A percentile compares a stretch with the other conserved stretches of the same genome.
Conservation (phyloP, 495 filamentous ascomycete genomes). For the Cercophora newfieldiana region DNA sequence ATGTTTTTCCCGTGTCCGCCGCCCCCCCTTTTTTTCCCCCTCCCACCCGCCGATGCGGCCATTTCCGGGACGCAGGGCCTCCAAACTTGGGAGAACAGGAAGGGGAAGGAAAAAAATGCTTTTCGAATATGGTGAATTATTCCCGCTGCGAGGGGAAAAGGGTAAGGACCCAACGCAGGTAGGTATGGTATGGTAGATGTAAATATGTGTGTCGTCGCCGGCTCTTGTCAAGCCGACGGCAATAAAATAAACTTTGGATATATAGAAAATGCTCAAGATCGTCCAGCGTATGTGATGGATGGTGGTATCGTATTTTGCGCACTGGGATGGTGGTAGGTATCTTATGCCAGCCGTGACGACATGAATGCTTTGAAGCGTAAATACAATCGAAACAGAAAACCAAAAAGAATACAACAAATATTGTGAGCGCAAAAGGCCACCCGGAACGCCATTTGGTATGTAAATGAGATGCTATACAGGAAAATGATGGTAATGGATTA, state of each 20-base stretch:
- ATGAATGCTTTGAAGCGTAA: not conserved
- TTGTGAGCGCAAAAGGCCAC: not conserved
- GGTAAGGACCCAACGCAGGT: not conserved
- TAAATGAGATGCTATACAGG: conserved; percentile 10
- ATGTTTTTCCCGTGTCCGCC: not conserved
- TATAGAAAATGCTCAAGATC: not conserved
- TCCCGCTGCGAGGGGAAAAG: not conserved
- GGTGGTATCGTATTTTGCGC: conserved; percentile 10
- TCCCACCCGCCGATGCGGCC: not conserved
- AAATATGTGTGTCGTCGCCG: not conserved
- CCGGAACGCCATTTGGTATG: conserved; percentile 2
- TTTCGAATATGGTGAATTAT: not conserved
- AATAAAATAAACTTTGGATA: not conserved
- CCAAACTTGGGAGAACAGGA: not conserved
- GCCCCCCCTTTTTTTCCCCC: not conserved
- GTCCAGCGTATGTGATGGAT: conserved; percentile 6
- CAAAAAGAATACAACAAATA: no score
- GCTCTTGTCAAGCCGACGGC: not conserved
- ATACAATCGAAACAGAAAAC: not conserved
- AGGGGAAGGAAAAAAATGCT: not conserved
- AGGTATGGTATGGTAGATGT: not conserved
- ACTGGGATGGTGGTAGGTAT: conserved; percentile 8
- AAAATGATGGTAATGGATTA: not conserved
- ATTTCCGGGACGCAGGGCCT: not conserved
- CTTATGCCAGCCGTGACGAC: conserved; percentile 15